Evolutionary conservation across 2,329 filamentous ascomycete species (phyloP).

Genomic region (Neospermospora avenae): DNA sequence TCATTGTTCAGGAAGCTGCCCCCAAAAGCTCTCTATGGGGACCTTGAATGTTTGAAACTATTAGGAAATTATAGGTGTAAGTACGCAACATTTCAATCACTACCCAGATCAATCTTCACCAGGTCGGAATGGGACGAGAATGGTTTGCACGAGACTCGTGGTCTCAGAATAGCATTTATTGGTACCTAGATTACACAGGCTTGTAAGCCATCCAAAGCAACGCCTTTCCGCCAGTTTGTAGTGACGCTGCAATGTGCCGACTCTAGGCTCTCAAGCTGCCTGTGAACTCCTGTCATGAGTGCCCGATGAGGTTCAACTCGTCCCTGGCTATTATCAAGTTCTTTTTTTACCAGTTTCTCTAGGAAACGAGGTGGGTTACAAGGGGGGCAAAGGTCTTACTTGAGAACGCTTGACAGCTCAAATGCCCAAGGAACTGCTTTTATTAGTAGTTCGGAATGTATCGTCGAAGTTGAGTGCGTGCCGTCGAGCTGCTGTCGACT

Average conservation of each 20-base stretch:
- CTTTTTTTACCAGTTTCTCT: slow-evolving; percentile 9
- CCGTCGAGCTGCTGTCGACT: neutral
- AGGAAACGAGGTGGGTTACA: neutral
- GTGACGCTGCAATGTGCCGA: slow-evolving; percentile 8
- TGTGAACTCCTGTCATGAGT: slow-evolving; percentile 23
- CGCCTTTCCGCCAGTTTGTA: slow-evolving; percentile 16
- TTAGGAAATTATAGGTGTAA: too few relatives aligned
- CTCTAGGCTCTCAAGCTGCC: neutral
- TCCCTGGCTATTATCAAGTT: slow-evolving; percentile 7
- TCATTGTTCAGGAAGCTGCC: neutral
- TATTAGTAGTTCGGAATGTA: slow-evolving; percentile 5
- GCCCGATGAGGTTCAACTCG: neutral
- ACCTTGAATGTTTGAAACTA: neutral
- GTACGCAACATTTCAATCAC: too few relatives aligned
- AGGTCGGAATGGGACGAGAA: neutral
- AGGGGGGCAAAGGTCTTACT: slow-evolving; percentile 7
- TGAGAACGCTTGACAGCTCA: slow-evolving; percentile 6
- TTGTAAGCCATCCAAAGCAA: slow-evolving; percentile 21
- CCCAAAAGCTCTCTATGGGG: neutral
- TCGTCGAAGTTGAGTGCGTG: neutral
- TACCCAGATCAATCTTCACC: neutral
- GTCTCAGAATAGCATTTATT: slow-evolving; percentile 30
- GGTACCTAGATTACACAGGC: slow-evolving; percentile 30
- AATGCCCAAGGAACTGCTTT: neutral
- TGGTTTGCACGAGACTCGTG: slow-evolving; percentile 22